Conservation (phyloP, 164 flowering plant species). For the Platanus orientalis region DNA sequence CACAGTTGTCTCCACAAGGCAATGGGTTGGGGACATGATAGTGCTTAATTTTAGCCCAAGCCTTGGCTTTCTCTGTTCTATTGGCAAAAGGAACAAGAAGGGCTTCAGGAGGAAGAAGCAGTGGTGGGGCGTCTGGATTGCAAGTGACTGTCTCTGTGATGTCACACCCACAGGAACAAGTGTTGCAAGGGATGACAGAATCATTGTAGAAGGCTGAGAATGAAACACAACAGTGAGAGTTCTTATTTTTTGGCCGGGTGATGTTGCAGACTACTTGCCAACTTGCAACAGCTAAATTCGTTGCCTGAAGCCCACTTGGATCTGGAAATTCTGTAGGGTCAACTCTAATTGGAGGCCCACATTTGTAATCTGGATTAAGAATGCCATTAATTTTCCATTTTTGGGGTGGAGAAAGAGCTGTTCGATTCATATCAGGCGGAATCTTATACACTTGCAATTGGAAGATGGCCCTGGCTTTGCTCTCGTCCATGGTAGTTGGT, state of each 20-base stretch:
- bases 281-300: constrained; percentile 42
- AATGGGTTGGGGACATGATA: constrained; percentile 27
- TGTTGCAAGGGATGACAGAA: constrained; percentile 74
- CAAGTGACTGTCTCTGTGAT: constrained; percentile 25
- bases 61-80: constrained; percentile 46
- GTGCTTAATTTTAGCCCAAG: constrained; percentile 57
- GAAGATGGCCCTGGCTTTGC: constrained; percentile 50
- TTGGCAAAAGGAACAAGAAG: constrained; percentile 68
- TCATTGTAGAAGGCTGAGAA: constrained; percentile 72
- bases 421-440: constrained; percentile 68
- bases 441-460: constrained; percentile 58
- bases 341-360: constrained; percentile 59
- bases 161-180: constrained; percentile 83
- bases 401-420: constrained; percentile 62
- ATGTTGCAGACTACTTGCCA: constrained; percentile 84
- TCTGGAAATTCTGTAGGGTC: constrained; percentile 57
- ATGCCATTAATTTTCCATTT: constrained; percentile 60
- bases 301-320: constrained; percentile 37
- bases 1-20: constrained; percentile 77
- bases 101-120: constrained; percentile 71
- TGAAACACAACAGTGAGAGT: constrained; percentile 61
- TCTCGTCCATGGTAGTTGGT: constrained; percentile 51
- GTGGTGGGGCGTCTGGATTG: constrained; percentile 26
- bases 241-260: constrained; percentile 38
- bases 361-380: constrained; percentile 63